Percentiles rank a stretch among this genome's conserved stretches.
Evolutionary conservation across 345 rosid species (phyloP).

Genomic region (Nephelium lappaceum): DNA sequence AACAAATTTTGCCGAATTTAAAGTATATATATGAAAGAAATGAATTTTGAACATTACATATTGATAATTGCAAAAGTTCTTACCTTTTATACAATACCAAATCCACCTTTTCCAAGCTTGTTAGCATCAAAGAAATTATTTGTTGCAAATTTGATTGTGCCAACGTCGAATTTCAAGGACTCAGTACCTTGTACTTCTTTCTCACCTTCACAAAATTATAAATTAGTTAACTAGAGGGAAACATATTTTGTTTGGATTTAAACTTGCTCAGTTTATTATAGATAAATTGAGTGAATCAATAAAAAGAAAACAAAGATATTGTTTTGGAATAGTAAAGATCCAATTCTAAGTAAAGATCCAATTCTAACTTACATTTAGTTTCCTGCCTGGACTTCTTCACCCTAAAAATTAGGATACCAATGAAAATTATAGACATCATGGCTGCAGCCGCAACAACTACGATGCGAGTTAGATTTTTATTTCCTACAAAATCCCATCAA

Average conservation of each 20-base stretch:
- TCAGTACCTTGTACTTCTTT: background rate
- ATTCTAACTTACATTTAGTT: background rate
- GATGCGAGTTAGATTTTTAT: background rate
- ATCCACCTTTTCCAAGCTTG: conserved; percentile 47
- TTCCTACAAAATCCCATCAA: background rate
- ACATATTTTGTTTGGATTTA: background rate
- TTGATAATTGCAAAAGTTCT: background rate
- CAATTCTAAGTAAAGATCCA: background rate
- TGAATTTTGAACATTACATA: background rate
- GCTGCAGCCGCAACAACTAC: background rate
- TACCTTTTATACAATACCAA: conserved; percentile 51
- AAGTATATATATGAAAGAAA: too few species aligned
- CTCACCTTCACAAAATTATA: background rate
- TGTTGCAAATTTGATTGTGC: conserved; percentile 34
- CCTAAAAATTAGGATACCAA: background rate
- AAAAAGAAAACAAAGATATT: background rate
- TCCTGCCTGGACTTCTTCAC: background rate
- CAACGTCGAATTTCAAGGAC: conserved; percentile 23
- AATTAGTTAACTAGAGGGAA: background rate
- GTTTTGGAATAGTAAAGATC: background rate
- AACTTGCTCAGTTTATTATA: background rate
- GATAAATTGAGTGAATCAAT: too few species aligned
- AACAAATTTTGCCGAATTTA: background rate
- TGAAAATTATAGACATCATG: background rate
- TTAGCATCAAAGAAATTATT: conserved; percentile 33